phyloP scores from a whole-genome alignment of 768 basidiomycete species.

The Boletus sensibilis region DNA sequence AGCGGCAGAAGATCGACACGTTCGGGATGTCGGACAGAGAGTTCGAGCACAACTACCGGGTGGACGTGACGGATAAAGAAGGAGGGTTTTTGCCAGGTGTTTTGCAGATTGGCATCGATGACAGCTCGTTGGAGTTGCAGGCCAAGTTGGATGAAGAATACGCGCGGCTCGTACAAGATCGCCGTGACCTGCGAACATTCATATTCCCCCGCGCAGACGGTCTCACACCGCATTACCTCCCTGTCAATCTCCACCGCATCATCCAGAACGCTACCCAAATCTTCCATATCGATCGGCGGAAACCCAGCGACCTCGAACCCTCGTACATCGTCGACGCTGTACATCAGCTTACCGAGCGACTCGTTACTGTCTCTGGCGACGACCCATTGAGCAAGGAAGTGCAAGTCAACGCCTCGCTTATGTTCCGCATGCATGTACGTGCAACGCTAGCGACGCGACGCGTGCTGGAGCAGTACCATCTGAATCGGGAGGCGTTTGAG shows the following conservation, averaged over 20 bases:
- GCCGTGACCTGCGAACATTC: slow-evolving; percentile 74
- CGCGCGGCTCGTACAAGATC: slow-evolving; percentile 63
- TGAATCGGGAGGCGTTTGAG: slow-evolving; percentile 92
- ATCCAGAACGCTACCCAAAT: slow-evolving; percentile 95
- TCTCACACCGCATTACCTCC: slow-evolving; percentile 77
- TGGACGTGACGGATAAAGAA: slow-evolving; percentile 84
- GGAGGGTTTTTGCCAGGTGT: slow-evolving; percentile 79
- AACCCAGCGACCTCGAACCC: slow-evolving; percentile 90
- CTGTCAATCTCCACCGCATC: slow-evolving; percentile 93
- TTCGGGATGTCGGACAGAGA: slow-evolving; percentile 77
- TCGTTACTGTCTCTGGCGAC: slow-evolving; percentile 86
- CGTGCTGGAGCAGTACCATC: slow-evolving; percentile 83
- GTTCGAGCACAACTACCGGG: slow-evolving; percentile 91
- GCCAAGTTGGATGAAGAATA: slow-evolving; percentile 80
- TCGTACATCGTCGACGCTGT: slow-evolving; percentile 82
- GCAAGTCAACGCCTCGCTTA: slow-evolving; percentile 85
- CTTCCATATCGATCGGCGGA: slow-evolving; percentile 94
- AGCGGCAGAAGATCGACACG: slow-evolving; percentile 91
- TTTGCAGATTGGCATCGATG: slow-evolving; percentile 85
- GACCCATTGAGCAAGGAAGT: slow-evolving; percentile 73
- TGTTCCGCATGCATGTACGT: slow-evolving; percentile 92
- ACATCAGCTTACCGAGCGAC: slow-evolving; percentile 65
- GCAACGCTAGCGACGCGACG: slow-evolving; percentile 84
- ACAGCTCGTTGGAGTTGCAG: slow-evolving; percentile 81
- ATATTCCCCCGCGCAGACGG: slow-evolving; percentile 80